These are phyloP conservation scores for Senna tora DNA, from an alignment of 306 rosid species.

Conservation along the genomic window DNA sequence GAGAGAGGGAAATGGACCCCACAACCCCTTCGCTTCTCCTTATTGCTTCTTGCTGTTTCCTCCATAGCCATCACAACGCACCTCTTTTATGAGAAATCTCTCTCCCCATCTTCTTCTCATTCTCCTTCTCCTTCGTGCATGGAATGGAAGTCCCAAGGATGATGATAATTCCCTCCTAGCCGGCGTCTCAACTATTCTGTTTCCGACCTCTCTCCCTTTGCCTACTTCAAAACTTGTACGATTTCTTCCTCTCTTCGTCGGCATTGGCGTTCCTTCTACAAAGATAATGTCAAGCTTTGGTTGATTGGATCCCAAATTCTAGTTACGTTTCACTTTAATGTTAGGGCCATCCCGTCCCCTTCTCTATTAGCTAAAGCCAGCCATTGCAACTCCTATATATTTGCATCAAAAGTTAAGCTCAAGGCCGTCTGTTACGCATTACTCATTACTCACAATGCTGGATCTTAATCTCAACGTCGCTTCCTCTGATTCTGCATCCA, in stretches of 20 bases:
- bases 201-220: background rate
- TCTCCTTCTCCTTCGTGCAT: conserved; percentile 1
- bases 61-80: conserved; percentile 6
- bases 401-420: conserved; percentile 32
- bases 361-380: background rate
- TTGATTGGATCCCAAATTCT: conserved; percentile 17
- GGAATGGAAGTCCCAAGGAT: conserved; percentile 33
- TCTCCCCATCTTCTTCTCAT: background rate
- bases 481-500: conserved; percentile 38
- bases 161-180: conserved; percentile 15
- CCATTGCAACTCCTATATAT: background rate
- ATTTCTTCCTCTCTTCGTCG: background rate
- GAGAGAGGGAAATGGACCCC: conserved; percentile 2
- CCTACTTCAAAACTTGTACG: background rate
- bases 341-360: background rate
- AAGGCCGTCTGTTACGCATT: conserved; percentile 13
- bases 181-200: background rate
- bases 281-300: conserved; percentile 8
- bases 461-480: conserved; percentile 78
- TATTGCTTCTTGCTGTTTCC: conserved; percentile 2
- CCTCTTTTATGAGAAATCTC: background rate
- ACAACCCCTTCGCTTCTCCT: background rate
- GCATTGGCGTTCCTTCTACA: background rate
- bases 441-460: conserved; percentile 55
- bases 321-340: conserved; percentile 16